Conservation (phyloP, 805 yeast species). For the Torulaspora franciscae region DNA sequence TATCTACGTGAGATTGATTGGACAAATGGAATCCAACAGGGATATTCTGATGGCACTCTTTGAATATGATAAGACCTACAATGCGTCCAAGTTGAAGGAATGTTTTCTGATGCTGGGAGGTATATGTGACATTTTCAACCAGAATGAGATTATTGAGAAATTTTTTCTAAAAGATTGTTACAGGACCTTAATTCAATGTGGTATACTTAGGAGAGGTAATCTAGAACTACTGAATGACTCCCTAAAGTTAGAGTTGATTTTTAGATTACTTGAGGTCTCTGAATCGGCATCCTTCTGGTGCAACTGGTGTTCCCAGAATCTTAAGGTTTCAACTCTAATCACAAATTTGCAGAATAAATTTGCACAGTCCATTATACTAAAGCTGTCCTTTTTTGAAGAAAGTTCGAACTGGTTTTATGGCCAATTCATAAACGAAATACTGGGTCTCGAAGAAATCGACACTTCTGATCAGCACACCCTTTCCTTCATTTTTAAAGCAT, state of each 20-base stretch:
- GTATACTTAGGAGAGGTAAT: slow-evolving; percentile 21
- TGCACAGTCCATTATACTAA: slow-evolving; percentile 26
- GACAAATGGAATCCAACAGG: slow-evolving; percentile 1
- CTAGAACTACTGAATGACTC: slow-evolving; percentile 13
- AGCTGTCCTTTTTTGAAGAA: slow-evolving; percentile 18
- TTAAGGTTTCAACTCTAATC: slow-evolving; percentile 14
- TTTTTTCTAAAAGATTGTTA: slow-evolving; percentile 17
- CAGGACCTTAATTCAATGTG: slow-evolving; percentile 24
- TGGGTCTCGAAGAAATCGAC: not conserved
- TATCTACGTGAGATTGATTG: slow-evolving; percentile 4
- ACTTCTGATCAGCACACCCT: slow-evolving; percentile 15
- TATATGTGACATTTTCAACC: slow-evolving; percentile 15
- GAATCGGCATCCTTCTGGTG: slow-evolving; percentile 27
- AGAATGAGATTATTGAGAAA: slow-evolving; percentile 11
- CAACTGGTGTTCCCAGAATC: slow-evolving; percentile 25
- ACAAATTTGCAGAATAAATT: slow-evolving; percentile 15
- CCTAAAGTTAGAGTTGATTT: slow-evolving; percentile 22
- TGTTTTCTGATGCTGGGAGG: slow-evolving; percentile 29
- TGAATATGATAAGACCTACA: slow-evolving; percentile 21
- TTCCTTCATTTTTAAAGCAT: slow-evolving; percentile 26
- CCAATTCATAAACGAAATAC: slow-evolving; percentile 11
- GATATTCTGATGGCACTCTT: slow-evolving; percentile 14
- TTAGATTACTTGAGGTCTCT: slow-evolving; percentile 19
- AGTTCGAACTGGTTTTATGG: slow-evolving; percentile 20
- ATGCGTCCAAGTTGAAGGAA: slow-evolving; percentile 20